A percentile compares a stretch with the other conserved stretches of the same genome.
Evolutionary conservation across 129 eudicot species (phyloP).

Genomic region (Silybum marianum): DNA sequence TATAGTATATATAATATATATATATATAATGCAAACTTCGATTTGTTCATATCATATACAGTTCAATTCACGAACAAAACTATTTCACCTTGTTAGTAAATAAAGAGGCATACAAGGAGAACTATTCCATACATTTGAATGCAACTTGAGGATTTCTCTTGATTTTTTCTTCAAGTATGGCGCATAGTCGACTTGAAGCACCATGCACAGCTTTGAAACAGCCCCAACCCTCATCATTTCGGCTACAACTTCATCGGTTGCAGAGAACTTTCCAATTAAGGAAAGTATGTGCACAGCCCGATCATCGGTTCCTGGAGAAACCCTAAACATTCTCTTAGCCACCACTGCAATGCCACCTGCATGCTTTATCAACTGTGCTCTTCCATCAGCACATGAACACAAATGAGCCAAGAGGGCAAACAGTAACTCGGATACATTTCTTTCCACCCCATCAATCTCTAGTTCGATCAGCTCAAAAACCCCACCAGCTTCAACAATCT

Average conservation of each 20-base stretch:
- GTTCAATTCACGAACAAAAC: not conserved
- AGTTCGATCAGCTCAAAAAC: constrained; percentile 62
- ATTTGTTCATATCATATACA: constrained; percentile 2
- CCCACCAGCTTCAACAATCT: constrained; percentile 58
- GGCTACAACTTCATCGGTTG: constrained; percentile 52
- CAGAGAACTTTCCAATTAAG: constrained; percentile 53
- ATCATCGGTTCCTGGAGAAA: constrained; percentile 66
- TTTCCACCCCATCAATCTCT: constrained; percentile 47
- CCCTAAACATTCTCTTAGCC: constrained; percentile 62
- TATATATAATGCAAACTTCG: not conserved
- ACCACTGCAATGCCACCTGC: constrained; percentile 63
- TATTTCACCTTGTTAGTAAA: constrained; percentile 34
- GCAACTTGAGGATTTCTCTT: constrained; percentile 70
- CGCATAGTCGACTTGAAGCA: constrained; percentile 70
- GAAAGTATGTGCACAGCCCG: constrained; percentile 52
- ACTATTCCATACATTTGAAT: constrained; percentile 61
- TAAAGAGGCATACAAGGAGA: constrained; percentile 71
- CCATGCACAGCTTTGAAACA: constrained; percentile 76
- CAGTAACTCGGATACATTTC: constrained; percentile 51
- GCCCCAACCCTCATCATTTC: constrained; percentile 85
- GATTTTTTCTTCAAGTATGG: constrained; percentile 63
- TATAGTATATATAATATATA: too few species aligned
- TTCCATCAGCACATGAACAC: constrained; percentile 82
- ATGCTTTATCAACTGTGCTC: constrained; percentile 65
- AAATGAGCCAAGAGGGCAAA: constrained; percentile 63